These are phyloP conservation scores for Talaromyces islandicus DNA, from an alignment of 2,329 filamentous ascomycete species.

Conservation along the genomic window DNA sequence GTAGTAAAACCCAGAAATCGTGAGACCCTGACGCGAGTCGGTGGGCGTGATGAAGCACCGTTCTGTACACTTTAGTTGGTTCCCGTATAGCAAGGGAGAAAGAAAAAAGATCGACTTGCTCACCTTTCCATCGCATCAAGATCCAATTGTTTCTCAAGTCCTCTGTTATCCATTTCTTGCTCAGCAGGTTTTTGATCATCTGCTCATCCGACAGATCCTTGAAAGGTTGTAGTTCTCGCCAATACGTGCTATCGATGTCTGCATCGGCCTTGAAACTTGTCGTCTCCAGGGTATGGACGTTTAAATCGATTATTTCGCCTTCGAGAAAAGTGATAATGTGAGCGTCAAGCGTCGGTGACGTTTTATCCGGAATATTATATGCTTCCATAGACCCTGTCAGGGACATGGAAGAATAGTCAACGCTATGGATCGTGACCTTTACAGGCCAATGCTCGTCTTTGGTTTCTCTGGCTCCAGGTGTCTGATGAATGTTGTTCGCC, in stretches of 20 bases:
- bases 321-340: conserved; percentile 62
- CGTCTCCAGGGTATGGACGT: conserved; percentile 42
- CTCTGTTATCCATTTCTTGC: conserved; percentile 39
- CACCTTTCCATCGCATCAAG: conserved; percentile 48
- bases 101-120: conserved; percentile 9
- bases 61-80: conserved; percentile 23
- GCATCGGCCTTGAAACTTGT: conserved; percentile 42
- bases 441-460: conserved; percentile 61
- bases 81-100: too few species aligned
- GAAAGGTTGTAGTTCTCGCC: conserved; percentile 44
- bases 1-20: conserved; percentile 48
- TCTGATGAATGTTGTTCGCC: conserved; percentile 20
- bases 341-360: conserved; percentile 34
- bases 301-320: conserved; percentile 64
- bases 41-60: conserved; percentile 44
- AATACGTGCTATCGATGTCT: conserved; percentile 43
- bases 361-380: conserved; percentile 57
- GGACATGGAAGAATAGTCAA: conserved; percentile 57
- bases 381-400: conserved; percentile 65
- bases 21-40: conserved; percentile 41
- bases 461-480: conserved; percentile 1
- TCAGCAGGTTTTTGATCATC: conserved; percentile 39
- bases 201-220: conserved; percentile 39
- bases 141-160: conserved; percentile 40
- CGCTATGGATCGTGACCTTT: conserved; percentile 58